A percentile compares a stretch with the other conserved stretches of the same genome.
These are phyloP conservation scores for Fusarium globosum DNA, from an alignment of 2,329 filamentous ascomycete species.

Conservation along the genomic window DNA sequence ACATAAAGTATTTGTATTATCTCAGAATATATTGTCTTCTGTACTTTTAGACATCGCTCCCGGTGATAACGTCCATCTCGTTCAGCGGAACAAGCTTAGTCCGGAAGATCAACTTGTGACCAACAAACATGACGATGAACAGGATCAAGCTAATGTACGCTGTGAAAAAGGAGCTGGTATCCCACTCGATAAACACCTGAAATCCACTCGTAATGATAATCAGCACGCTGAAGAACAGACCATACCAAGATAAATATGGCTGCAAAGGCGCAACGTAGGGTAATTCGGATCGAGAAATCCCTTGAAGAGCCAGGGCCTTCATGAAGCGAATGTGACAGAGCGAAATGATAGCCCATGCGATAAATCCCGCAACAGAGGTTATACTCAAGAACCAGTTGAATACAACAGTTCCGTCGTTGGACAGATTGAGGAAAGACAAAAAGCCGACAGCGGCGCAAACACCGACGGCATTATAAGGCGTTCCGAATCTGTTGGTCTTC, in stretches of 20 bases:
- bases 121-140: slow-evolving; percentile 31
- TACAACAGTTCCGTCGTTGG: slow-evolving; percentile 69
- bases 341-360: slow-evolving; percentile 69
- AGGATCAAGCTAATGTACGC: slow-evolving; percentile 36
- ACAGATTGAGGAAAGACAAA: slow-evolving; percentile 77
- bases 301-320: slow-evolving; percentile 63
- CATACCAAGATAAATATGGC: slow-evolving; percentile 65
- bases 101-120: slow-evolving; percentile 35
- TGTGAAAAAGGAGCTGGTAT: slow-evolving; percentile 29
- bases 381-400: slow-evolving; percentile 80
- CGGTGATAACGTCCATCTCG: slow-evolving; percentile 14
- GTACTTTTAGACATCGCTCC: background rate
- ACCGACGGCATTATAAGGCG: slow-evolving; percentile 66
- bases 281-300: slow-evolving; percentile 54
- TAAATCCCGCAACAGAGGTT: slow-evolving; percentile 69
- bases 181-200: slow-evolving; percentile 33
- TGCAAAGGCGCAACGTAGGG: slow-evolving; percentile 65
- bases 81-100: slow-evolving; percentile 8
- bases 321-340: slow-evolving; percentile 70
- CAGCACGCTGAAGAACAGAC: slow-evolving; percentile 23
- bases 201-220: slow-evolving; percentile 38
- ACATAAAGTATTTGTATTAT: background rate
- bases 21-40: background rate
- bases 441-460: slow-evolving; percentile 68
- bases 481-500: slow-evolving; percentile 68